Base-by-base conservation (phyloP, 2,329 filamentous ascomycete species). In the Claviceps maximensis region DNA sequence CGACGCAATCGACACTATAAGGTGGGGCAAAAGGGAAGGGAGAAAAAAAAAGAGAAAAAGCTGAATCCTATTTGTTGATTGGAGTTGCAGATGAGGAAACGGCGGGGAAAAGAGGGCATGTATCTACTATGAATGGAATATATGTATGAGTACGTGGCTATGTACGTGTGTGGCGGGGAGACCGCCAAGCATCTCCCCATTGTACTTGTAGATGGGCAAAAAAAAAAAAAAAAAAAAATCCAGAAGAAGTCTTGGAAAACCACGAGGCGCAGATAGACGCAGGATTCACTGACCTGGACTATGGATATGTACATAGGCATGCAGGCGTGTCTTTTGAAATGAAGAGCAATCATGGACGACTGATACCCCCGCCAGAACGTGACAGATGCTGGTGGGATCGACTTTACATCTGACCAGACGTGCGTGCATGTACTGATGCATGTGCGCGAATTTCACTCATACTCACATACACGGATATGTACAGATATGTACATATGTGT, bases 1-100 rank as follows among this genome's bases (percentile, higher is more conserved):
- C 55, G 17, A 21, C 58, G 45, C 47, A 54, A 41, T 27, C 40
- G 21, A 21, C 44, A 10, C 41, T 49, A 23, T 52, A 25, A 51
- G 40, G 9, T 10, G 21, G 2, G 17, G 5, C 2, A 44, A 25
- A 25, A 25, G 15, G 12, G n/a, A 31, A 7, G 15, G 8, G 17
- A 13, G 31, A 19, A 3, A 33, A 12, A 13, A 46, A 27, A 5
- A 46, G 5, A 2, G 4, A 29, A 7, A 46, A n/a, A 5, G 8
- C 23, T 27, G 21, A 15, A 45, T 33, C 9, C 31, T 13, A 9
- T 13, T 2, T 19, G 15, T 40, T 10, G 31, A 6, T 1, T 13
- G 31, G 12, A 17, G 15, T 23, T 42, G 48, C 15, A 29, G 42
- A 23, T 17, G 29, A 21, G 21, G 21, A 25, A 27, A 23, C 15